These are phyloP conservation scores for Parathielavia appendiculata DNA, from an alignment of 495 filamentous ascomycete genomes.

Conservation along the genomic window DNA sequence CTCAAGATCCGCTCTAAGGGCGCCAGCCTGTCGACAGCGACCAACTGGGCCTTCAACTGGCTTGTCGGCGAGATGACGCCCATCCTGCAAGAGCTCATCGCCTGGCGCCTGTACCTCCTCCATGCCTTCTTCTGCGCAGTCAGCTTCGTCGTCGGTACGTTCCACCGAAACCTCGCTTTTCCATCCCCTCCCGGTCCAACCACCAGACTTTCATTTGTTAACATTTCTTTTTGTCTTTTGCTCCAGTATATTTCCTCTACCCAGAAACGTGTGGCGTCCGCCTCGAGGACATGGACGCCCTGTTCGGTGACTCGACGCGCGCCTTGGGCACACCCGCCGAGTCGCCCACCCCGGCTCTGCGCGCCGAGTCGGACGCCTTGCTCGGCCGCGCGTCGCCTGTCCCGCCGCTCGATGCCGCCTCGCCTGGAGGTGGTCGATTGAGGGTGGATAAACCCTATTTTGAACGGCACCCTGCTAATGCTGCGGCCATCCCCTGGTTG, in stretches of 20 bases:
- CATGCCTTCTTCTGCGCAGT: slow-evolving; percentile 97
- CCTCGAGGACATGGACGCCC: slow-evolving; percentile 88
- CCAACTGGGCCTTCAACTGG: slow-evolving; percentile 99
- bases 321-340: slow-evolving; percentile 58
- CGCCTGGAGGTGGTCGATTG: slow-evolving; percentile 21
- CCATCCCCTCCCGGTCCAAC: neutral
- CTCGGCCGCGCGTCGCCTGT: slow-evolving; percentile 69
- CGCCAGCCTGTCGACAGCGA: slow-evolving; percentile 90
- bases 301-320: slow-evolving; percentile 85
- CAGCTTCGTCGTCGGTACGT: slow-evolving; percentile 93
- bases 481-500: slow-evolving; percentile 37
- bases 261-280: slow-evolving; percentile 93
- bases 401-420: slow-evolving; percentile 59
- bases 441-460: slow-evolving; percentile 14
- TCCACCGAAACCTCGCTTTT: neutral
- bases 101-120: slow-evolving; percentile 87
- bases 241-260: slow-evolving; percentile 90
- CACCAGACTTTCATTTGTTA: neutral
- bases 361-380: slow-evolving; percentile 66
- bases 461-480: neutral
- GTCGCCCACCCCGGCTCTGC: slow-evolving; percentile 41
- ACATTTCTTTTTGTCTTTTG: slow-evolving; percentile 28
- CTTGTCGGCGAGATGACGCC: slow-evolving; percentile 93
- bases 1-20: slow-evolving; percentile 97
- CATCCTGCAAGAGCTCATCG: slow-evolving; percentile 81